Conservation (phyloP, 2,329 filamentous ascomycete species). For the Hymenoscyphus fructigenus region DNA sequence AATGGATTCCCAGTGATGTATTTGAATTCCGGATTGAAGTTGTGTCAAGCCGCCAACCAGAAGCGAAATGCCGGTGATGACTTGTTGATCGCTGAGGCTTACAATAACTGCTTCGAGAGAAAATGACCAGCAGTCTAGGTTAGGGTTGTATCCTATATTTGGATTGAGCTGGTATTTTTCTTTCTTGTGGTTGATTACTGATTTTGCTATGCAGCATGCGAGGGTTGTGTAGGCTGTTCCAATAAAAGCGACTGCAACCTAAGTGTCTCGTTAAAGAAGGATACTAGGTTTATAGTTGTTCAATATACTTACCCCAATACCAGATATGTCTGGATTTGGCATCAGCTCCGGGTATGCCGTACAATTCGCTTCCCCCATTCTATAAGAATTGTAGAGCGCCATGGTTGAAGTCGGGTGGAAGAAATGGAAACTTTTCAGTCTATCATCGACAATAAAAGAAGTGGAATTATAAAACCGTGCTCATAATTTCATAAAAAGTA, state of each 20-base stretch:
- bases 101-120: neutral
- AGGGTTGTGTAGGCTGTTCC: neutral
- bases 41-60: constrained; percentile 33
- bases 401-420: no score
- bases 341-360: neutral
- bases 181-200: constrained; percentile 4
- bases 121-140: no score
- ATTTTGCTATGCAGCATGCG: constrained; percentile 9
- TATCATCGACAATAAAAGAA: no score
- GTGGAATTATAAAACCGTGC: no score
- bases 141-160: neutral
- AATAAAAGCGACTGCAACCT: neutral
- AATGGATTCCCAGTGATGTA: constrained; percentile 32
- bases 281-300: no score
- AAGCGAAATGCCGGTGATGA: constrained; percentile 36
- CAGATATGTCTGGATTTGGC: constrained; percentile 8
- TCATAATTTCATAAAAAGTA: no score
- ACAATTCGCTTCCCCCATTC: no score
- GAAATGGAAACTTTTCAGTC: no score
- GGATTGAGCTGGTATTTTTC: neutral
- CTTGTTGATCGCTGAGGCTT: constrained; percentile 33
- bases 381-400: no score
- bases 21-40: constrained; percentile 25
- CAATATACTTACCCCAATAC: neutral
- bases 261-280: no score